phyloP scores from a whole-genome alignment of 1,139 yeast genomes.

The Suhomyces choctaworum region DNA sequence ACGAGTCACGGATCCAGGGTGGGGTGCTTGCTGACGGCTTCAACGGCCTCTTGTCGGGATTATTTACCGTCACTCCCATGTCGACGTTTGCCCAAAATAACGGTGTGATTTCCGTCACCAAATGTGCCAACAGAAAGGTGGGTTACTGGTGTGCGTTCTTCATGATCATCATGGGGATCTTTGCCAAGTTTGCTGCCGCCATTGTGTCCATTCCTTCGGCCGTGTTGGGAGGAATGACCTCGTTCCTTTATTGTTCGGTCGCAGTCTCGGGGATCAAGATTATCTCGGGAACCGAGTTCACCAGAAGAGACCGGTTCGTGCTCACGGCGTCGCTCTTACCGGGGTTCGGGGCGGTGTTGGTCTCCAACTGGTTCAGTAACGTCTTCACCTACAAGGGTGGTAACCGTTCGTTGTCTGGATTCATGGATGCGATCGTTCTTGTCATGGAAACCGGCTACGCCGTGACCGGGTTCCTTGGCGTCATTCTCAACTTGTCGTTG shows the following conservation, averaged over 20 bases:
- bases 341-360: slow-evolving; percentile 77
- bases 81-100: slow-evolving; percentile 91
- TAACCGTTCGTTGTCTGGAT: slow-evolving; percentile 65
- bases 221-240: slow-evolving; percentile 90
- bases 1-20: slow-evolving; percentile 87
- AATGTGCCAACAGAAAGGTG: slow-evolving; percentile 81
- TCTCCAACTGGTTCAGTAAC: slow-evolving; percentile 70
- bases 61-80: slow-evolving; percentile 78
- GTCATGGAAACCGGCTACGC: slow-evolving; percentile 91
- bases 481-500: slow-evolving; percentile 65
- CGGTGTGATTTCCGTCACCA: slow-evolving; percentile 88
- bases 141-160: slow-evolving; percentile 91
- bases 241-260: slow-evolving; percentile 83
- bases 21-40: slow-evolving; percentile 83
- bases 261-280: slow-evolving; percentile 87
- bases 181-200: slow-evolving; percentile 88
- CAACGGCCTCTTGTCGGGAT: slow-evolving; percentile 70
- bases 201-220: slow-evolving; percentile 81
- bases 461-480: slow-evolving; percentile 74
- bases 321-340: slow-evolving; percentile 73
- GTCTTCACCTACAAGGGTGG: slow-evolving; percentile 76
- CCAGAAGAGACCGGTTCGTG: slow-evolving; percentile 85
- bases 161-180: slow-evolving; percentile 79
- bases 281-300: slow-evolving; percentile 71
- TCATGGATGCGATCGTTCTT: slow-evolving; percentile 74